Conservation (phyloP, 2,329 filamentous ascomycete genomes). For the Ophiostoma ulmi region DNA sequence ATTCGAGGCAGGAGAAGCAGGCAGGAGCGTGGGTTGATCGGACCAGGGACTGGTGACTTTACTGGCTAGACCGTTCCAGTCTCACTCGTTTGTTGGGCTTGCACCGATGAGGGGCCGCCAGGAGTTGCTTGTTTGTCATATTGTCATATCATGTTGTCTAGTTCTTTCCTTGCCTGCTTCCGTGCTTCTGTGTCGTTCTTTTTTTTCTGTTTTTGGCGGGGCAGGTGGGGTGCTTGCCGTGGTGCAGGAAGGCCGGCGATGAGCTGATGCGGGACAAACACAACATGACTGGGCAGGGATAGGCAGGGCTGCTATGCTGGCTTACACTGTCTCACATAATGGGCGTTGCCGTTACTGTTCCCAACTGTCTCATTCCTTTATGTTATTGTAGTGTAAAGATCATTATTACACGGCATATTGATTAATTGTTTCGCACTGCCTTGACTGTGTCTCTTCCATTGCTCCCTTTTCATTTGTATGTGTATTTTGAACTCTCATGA, state of each 20-base stretch:
- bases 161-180: constrained; percentile 13
- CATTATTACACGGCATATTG: neutral
- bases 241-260: constrained; percentile 9
- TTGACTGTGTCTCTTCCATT: neutral
- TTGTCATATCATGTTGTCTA: constrained; percentile 1
- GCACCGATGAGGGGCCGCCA: constrained; percentile 17
- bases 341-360: neutral
- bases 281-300: constrained; percentile 8
- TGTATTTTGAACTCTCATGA: too few species aligned
- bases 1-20: constrained; percentile 7
- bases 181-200: constrained; percentile 11
- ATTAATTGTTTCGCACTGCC: neutral
- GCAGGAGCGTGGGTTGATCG: constrained; percentile 5
- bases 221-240: constrained; percentile 21
- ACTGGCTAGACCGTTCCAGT: constrained; percentile 8
- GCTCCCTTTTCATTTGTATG: too few species aligned
- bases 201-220: constrained; percentile 20
- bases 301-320: neutral
- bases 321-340: constrained; percentile 1
- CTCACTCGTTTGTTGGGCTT: constrained; percentile 14
- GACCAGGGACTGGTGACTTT: neutral
- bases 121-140: neutral
- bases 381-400: neutral
- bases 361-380: constrained; percentile 5
- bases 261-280: constrained; percentile 17